phyloP scores from a whole-genome alignment of 148 eudicot species.

The Rhododendron ferrugineum region DNA sequence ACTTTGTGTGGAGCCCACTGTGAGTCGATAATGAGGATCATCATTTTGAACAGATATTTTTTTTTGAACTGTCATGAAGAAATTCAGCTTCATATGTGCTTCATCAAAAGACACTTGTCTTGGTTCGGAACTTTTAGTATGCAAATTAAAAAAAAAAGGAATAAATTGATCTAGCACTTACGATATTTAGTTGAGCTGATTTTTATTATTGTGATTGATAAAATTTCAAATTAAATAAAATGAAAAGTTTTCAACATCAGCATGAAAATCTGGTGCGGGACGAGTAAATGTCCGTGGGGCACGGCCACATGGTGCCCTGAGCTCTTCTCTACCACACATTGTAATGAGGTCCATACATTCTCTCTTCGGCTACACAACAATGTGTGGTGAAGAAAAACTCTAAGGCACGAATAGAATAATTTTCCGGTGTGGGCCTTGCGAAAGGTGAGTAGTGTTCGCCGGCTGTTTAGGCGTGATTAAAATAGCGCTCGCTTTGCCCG shows the following conservation, averaged over 20 bases:
- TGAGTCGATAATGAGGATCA: background rate
- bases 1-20: background rate
- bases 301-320: too few relatives aligned
- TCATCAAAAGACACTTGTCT: too few relatives aligned
- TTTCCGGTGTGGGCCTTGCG: background rate
- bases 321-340: too few relatives aligned
- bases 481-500: background rate
- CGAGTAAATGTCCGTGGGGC: too few relatives aligned
- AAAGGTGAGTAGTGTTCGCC: background rate
- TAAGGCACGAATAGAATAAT: too few relatives aligned
- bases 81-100: background rate
- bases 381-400: too few relatives aligned
- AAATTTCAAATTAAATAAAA: background rate
- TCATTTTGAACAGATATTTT: background rate
- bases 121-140: background rate
- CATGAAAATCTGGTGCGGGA: background rate
- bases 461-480: background rate
- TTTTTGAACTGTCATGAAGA: background rate
- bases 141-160: background rate
- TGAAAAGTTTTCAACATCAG: background rate
- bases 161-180: background rate
- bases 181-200: background rate
- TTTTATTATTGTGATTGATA: background rate
- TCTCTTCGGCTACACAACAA: too few relatives aligned
- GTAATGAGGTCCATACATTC: too few relatives aligned